Percentiles rank a stretch among this genome's conserved stretches.
Evolutionary conservation across 768 basidiomycete species (phyloP).

Genomic region (Ramaria sp.): DNA sequence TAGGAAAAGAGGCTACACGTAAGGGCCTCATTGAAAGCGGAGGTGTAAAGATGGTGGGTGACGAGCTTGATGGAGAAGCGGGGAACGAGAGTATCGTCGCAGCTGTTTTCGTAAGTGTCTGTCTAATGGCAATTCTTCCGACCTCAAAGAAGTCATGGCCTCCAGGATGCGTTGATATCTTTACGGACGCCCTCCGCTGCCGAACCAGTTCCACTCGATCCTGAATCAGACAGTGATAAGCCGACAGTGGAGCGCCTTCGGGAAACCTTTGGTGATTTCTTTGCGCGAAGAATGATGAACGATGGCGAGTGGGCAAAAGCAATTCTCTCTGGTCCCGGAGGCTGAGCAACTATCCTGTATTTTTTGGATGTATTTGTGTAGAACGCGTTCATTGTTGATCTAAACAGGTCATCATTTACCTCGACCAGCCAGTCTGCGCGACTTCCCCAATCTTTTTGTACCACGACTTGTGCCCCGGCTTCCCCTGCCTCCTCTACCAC

Average conservation of each 20-base stretch:
- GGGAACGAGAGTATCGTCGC: slow-evolving; percentile 39
- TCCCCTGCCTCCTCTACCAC: slow-evolving; percentile 17
- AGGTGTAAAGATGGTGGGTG: slow-evolving; percentile 62
- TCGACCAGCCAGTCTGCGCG: slow-evolving; percentile 12
- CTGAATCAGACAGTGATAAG: slow-evolving; percentile 36
- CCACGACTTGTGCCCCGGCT: slow-evolving; percentile 26
- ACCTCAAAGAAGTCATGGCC: background rate
- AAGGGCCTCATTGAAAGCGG: slow-evolving; percentile 77
- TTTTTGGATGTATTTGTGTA: background rate
- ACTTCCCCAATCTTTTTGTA: slow-evolving; percentile 18
- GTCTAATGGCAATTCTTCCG: background rate
- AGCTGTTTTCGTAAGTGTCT: slow-evolving; percentile 47
- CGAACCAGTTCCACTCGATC: slow-evolving; percentile 48
- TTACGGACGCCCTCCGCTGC: slow-evolving; percentile 43
- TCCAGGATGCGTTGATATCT: slow-evolving; percentile 51
- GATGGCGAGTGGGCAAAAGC: slow-evolving; percentile 60
- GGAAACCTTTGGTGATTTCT: slow-evolving; percentile 50
- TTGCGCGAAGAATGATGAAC: slow-evolving; percentile 41
- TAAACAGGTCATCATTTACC: background rate
- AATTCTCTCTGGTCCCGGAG: slow-evolving; percentile 25
- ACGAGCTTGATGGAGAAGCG: slow-evolving; percentile 40
- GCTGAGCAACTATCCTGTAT: background rate
- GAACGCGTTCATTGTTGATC: background rate
- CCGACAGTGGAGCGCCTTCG: slow-evolving; percentile 35
- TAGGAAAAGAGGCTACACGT: slow-evolving; percentile 76